Evolutionary conservation across 805 yeast species (phyloP).

Genomic region (Zygoascus tannicola): DNA sequence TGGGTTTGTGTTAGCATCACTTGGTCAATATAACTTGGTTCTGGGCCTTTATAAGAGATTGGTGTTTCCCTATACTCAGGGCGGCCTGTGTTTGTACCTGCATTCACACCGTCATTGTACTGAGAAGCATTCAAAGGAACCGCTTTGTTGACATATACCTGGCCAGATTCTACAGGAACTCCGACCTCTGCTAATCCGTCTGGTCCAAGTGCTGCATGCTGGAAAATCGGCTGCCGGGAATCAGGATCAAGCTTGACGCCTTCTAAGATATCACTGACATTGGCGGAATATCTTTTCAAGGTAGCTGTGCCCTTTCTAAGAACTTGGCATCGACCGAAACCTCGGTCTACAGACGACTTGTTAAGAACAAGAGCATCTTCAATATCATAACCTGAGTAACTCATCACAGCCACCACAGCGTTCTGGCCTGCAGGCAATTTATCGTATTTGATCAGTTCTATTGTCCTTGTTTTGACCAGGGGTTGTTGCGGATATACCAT

Average conservation of each 20-base stretch:
- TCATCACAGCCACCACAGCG: conserved; percentile 98
- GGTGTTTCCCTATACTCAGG: conserved; percentile 84
- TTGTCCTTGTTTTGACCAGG: conserved; percentile 96
- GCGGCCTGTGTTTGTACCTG: conserved; percentile 27
- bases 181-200: conserved; percentile 98
- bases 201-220: conserved; percentile 78
- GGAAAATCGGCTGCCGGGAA: conserved; percentile 56
- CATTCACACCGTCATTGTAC: conserved; percentile 45
- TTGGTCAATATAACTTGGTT: conserved; percentile 89
- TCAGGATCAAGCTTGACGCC: conserved; percentile 72
- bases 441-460: conserved; percentile 90
- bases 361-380: conserved; percentile 99
- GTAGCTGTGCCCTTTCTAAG: conserved; percentile 84
- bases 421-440: conserved; percentile 98
- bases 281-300: conserved; percentile 86
- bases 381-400: conserved; percentile 99
- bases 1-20: conserved; percentile 96
- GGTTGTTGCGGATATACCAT: conserved; percentile 99
- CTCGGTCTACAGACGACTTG: conserved; percentile 89
- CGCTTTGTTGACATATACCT: conserved; percentile 84
- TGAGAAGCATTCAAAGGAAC: conserved; percentile 58
- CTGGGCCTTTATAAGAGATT: conserved; percentile 87
- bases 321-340: conserved; percentile 96
- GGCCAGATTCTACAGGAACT: conserved; percentile 80
- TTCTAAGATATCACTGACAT: conserved; percentile 80